Evolutionary conservation across 768 basidiomycete species (phyloP).

Genomic region (Mycena galericulata): DNA sequence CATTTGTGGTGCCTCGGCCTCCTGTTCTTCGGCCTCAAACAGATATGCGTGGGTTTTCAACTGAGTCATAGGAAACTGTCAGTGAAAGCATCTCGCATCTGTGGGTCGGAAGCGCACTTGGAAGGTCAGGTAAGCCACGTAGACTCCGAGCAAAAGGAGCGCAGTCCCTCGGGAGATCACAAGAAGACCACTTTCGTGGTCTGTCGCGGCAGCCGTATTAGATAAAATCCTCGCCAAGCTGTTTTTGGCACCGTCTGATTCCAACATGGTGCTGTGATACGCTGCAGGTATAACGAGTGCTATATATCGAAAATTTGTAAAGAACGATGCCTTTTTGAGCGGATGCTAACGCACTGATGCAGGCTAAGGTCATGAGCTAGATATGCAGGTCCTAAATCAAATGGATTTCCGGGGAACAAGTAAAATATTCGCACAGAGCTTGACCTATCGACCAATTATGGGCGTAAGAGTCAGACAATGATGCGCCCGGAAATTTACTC

Average conservation of each 20-base stretch:
- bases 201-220: slow-evolving; percentile 38
- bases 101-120: too few relatives aligned
- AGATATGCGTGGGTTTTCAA: slow-evolving; percentile 78
- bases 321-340: too few relatives aligned
- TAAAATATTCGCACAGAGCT: slow-evolving; percentile 54
- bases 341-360: slow-evolving; percentile 71
- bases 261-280: slow-evolving; percentile 65
- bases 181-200: slow-evolving; percentile 63
- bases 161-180: slow-evolving; percentile 87
- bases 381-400: slow-evolving; percentile 26
- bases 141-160: slow-evolving; percentile 78
- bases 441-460: slow-evolving; percentile 48
- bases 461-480: not conserved
- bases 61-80: slow-evolving; percentile 49
- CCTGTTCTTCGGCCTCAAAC: slow-evolving; percentile 60
- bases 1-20: slow-evolving; percentile 69
- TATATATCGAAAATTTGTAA: too few relatives aligned
- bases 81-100: too few relatives aligned
- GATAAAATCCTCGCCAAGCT: slow-evolving; percentile 10
- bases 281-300: slow-evolving; percentile 94
- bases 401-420: not conserved
- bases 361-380: slow-evolving; percentile 87
- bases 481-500: slow-evolving; percentile 42
- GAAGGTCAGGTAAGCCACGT: slow-evolving; percentile 81
- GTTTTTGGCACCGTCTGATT: slow-evolving; percentile 19